Evolutionary conservation across 208 protist species (phyloP).

Genomic region (Acanthamoeba culbertsoni): DNA sequence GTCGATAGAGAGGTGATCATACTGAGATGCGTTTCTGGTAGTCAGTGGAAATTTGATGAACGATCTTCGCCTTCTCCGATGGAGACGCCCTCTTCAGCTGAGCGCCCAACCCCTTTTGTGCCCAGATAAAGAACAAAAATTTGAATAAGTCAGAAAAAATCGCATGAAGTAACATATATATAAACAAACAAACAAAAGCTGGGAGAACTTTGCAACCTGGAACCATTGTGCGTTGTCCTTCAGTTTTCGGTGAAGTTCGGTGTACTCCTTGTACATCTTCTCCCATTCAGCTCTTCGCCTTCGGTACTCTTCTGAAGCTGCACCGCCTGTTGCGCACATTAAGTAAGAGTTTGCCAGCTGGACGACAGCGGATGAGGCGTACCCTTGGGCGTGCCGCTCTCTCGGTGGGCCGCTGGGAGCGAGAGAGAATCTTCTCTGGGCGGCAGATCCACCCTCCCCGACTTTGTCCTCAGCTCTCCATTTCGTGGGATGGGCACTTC

Average conservation of each 20-base stretch:
- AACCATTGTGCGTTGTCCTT: not conserved
- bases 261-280: slow-evolving; percentile 41
- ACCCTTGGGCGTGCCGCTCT: not conserved
- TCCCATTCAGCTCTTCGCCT: not conserved
- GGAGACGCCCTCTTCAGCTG: slow-evolving; percentile 1
- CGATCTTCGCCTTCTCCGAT: not conserved
- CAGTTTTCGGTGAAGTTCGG: not conserved
- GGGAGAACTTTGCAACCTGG: not conserved
- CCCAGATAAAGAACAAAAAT: too few species aligned
- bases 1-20: too few species aligned
- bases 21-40: slow-evolving; percentile 34
- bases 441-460: not conserved
- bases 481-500: not conserved
- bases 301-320: not conserved
- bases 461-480: not conserved
- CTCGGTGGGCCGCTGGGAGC: not conserved
- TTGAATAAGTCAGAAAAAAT: not conserved
- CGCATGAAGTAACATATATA: not conserved
- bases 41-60: not conserved
- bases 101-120: not conserved
- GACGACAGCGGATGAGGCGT: not conserved
- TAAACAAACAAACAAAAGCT: not conserved
- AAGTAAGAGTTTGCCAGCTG: not conserved
- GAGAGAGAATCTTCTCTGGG: not conserved
- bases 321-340: not conserved